phyloP scores from a whole-genome alignment of 2,329 filamentous ascomycete species.

The Tothia fuscella region DNA sequence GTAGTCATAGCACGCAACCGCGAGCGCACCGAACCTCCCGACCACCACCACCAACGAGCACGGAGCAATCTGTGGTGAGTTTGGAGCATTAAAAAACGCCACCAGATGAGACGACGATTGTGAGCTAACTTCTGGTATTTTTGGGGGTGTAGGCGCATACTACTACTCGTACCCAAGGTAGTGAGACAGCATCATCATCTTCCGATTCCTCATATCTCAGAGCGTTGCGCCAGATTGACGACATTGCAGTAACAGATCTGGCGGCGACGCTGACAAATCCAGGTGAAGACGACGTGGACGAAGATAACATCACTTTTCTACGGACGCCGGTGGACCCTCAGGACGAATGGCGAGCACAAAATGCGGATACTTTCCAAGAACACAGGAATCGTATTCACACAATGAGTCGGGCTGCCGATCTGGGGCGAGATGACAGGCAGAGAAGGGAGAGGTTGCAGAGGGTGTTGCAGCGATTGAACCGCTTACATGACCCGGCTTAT shows the following conservation, averaged over 20 bases:
- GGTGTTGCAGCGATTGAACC: constrained; percentile 33
- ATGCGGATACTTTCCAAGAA: constrained; percentile 13
- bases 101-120: too few relatives aligned
- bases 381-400: constrained; percentile 3
- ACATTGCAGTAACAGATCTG: constrained; percentile 10
- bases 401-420: constrained; percentile 2
- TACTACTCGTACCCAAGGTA: too few relatives aligned
- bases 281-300: constrained; percentile 30
- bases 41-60: too few relatives aligned
- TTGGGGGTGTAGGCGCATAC: too few relatives aligned
- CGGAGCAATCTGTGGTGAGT: too few relatives aligned
- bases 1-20: too few relatives aligned
- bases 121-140: too few relatives aligned
- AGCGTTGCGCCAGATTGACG: constrained; percentile 11
- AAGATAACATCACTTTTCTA: constrained; percentile 41
- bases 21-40: too few relatives aligned
- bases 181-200: too few relatives aligned
- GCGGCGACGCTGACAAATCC: constrained; percentile 10
- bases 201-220: constrained; percentile 8
- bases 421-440: constrained; percentile 25
- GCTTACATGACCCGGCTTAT: constrained; percentile 35
- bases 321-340: constrained; percentile 29
- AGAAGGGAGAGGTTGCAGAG: constrained; percentile 30
- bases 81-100: too few relatives aligned
- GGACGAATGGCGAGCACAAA: constrained; percentile 21